phyloP scores from a whole-genome alignment of 345 rosid genomes.

The Crucihimalaya himalaica region DNA sequence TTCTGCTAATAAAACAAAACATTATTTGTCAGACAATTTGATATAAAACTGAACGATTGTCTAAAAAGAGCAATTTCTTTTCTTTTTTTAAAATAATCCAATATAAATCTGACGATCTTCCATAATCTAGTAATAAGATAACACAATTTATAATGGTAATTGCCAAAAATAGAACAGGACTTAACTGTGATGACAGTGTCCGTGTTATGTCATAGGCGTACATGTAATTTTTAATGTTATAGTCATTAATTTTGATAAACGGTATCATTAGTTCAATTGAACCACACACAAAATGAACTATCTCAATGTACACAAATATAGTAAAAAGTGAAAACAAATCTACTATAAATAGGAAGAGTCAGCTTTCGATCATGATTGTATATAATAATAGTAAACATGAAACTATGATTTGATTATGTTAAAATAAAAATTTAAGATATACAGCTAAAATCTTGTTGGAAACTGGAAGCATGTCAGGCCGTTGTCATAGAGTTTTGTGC shows the following conservation, averaged over 20 bases:
- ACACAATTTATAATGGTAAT: neutral
- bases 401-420: conserved; percentile 7
- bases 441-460: conserved; percentile 7
- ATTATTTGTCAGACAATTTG: neutral
- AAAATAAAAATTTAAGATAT: neutral
- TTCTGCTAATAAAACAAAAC: neutral
- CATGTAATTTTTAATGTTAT: neutral
- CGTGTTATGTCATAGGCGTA: conserved; percentile 7
- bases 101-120: neutral
- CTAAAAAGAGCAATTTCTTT: neutral
- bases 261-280: neutral
- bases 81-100: neutral
- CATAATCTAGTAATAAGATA: neutral
- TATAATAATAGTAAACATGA: conserved; percentile 7
- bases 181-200: conserved; percentile 8
- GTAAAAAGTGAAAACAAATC: conserved; percentile 32
- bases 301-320: conserved; percentile 18
- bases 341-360: conserved; percentile 34
- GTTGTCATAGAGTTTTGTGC: conserved; percentile 38
- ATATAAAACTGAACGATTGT: neutral
- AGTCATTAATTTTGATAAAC: conserved; percentile 18
- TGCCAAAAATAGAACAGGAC: neutral
- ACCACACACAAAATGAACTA: neutral
- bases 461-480: conserved; percentile 19
- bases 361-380: conserved; percentile 29